These are phyloP conservation scores for Hanseniaspora guilliermondii DNA, from an alignment of 805 yeast genomes.

Conservation along the genomic window DNA sequence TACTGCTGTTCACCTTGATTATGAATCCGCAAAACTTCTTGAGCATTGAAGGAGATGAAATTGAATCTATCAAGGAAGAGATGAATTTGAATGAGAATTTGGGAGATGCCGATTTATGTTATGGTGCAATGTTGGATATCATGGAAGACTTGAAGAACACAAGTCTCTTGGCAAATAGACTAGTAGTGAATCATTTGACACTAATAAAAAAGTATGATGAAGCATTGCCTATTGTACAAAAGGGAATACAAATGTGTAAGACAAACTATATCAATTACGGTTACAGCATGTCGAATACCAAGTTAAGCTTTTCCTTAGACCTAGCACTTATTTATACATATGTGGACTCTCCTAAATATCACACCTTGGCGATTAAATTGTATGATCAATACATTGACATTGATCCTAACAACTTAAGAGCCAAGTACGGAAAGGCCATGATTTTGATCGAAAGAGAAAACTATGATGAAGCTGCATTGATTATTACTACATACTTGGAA, in stretches of 20 bases:
- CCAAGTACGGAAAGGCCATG: conserved; percentile 70
- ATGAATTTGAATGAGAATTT: conserved; percentile 14
- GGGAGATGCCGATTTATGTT: conserved; percentile 40
- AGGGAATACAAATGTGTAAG: conserved; percentile 46
- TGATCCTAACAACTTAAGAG: conserved; percentile 39
- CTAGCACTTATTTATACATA: conserved; percentile 71
- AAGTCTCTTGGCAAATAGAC: conserved; percentile 47
- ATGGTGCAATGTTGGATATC: conserved; percentile 38
- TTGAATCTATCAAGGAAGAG: not conserved
- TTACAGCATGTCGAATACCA: conserved; percentile 38
- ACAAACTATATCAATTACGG: conserved; percentile 37
- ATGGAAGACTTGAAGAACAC: conserved; percentile 35
- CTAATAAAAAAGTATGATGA: conserved; percentile 50
- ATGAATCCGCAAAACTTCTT: not conserved
- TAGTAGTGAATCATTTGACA: conserved; percentile 48
- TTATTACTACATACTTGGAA: conserved; percentile 41
- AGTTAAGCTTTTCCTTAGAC: conserved; percentile 46
- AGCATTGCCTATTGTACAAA: conserved; percentile 48
- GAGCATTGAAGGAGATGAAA: not conserved
- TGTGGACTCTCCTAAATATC: conserved; percentile 84
- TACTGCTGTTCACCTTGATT: conserved; percentile 29
- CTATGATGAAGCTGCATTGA: conserved; percentile 38
- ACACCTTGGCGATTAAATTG: conserved; percentile 54
- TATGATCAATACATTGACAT: conserved; percentile 49
- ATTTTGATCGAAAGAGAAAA: conserved; percentile 58